Evolutionary conservation across 257 asterid species (phyloP).

Genomic region (Agastache rugosa): DNA sequence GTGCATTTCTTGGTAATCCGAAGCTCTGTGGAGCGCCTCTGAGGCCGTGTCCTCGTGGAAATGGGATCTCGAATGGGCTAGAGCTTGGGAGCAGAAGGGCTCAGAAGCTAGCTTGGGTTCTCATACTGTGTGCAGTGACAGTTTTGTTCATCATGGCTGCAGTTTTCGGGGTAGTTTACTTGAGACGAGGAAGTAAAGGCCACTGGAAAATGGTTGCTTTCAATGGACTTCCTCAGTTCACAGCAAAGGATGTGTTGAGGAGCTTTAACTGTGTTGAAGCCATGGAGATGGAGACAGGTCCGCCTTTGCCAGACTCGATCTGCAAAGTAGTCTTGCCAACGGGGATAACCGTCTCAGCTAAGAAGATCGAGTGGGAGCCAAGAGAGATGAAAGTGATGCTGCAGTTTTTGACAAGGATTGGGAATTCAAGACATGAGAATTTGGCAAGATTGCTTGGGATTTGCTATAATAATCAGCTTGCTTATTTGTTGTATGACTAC

Average conservation of each 20-base stretch:
- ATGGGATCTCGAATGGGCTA: conserved; percentile 58
- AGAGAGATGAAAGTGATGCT: conserved; percentile 47
- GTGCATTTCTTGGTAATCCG: conserved; percentile 83
- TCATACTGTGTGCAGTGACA: conserved; percentile 66
- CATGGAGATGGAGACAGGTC: conserved; percentile 30
- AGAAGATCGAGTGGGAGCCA: conserved; percentile 75
- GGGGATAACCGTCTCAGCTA: conserved; percentile 78
- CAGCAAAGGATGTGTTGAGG: conserved; percentile 77
- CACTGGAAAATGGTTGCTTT: conserved; percentile 81
- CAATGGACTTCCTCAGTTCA: conserved; percentile 75
- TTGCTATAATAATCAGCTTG: conserved; percentile 65
- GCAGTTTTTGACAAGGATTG: conserved; percentile 57
- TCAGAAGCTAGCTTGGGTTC: conserved; percentile 86
- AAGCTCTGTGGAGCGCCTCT: conserved; percentile 81
- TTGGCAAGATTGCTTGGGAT: conserved; percentile 78
- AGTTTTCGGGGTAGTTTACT: conserved; percentile 62
- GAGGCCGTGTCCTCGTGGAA: conserved; percentile 56
- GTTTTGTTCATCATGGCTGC: conserved; percentile 57
- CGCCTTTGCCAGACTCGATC: conserved; percentile 48
- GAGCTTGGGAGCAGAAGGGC: conserved; percentile 73
- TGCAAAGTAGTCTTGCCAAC: conserved; percentile 83
- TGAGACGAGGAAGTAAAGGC: conserved; percentile 51
- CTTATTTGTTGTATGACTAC: conserved; percentile 79
- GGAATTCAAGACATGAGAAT: conserved; percentile 80
- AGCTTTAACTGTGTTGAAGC: conserved; percentile 60